Evolutionary conservation across 2,329 filamentous ascomycete species (phyloP).

Genomic region (Dactylonectria macrodidyma): DNA sequence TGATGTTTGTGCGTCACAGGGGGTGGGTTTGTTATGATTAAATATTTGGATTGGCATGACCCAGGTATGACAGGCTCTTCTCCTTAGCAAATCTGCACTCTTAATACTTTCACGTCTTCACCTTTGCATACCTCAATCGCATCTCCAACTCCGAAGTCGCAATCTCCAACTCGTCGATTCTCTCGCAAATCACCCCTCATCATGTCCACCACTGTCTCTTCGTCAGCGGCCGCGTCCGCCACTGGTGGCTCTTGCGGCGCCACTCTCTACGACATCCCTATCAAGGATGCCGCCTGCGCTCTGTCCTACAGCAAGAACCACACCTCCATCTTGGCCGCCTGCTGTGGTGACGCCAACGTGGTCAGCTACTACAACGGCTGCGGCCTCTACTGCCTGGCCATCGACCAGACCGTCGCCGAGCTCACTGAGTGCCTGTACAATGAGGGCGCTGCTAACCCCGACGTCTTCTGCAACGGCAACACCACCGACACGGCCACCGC

Average conservation of each 20-base stretch:
- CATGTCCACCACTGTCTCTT: slow-evolving; percentile 6
- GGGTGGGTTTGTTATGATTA: slow-evolving; percentile 11
- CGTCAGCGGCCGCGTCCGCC: neutral
- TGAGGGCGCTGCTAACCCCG: slow-evolving; percentile 53
- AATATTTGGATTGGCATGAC: neutral
- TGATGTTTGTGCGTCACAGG: neutral
- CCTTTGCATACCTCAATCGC: neutral
- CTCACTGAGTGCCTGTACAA: slow-evolving; percentile 56
- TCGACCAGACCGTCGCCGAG: slow-evolving; percentile 50
- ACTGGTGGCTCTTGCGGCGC: neutral
- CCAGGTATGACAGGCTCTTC: neutral
- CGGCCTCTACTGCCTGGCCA: slow-evolving; percentile 64
- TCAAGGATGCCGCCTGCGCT: slow-evolving; percentile 59
- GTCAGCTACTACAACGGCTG: slow-evolving; percentile 63
- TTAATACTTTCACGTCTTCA: neutral
- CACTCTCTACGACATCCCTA: slow-evolving; percentile 3
- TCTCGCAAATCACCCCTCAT: neutral
- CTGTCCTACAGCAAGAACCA: slow-evolving; percentile 57
- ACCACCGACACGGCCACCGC: slow-evolving; percentile 54
- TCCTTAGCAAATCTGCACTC: neutral
- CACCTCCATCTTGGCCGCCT: slow-evolving; percentile 59
- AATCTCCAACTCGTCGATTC: neutral
- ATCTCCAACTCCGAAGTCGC: neutral
- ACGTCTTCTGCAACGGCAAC: slow-evolving; percentile 62
- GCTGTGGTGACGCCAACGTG: slow-evolving; percentile 62